Base-by-base conservation (phyloP, 208 protist species). In the Crithidia bombi region DNA sequence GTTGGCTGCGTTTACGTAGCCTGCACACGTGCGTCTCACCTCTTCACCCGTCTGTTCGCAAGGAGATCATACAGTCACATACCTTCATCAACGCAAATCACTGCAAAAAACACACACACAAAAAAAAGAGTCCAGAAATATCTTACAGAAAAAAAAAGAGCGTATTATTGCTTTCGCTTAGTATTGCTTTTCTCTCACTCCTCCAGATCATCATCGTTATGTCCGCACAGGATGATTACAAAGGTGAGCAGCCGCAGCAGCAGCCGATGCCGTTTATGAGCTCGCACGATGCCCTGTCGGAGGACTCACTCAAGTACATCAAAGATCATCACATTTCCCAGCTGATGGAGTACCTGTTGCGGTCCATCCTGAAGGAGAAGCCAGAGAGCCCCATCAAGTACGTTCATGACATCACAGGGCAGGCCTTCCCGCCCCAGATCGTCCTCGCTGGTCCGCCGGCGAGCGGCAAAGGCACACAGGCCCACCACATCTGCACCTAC, bases 261-360 rank as follows among this genome's bases (percentile, higher is more conserved):
- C 0, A 47, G 14, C 43, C 44, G 17, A 51, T 23, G 44, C 62
- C 61, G 12, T 61, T 71, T 44, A 77, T 71, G 72, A 41, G 46
- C 28, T 78, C 70, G 6, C 81, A 77, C 52, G 66, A 77, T 19
- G 51, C 38, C 7, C 58, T 94, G 35, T 73, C 76, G 15, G 88
- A 92, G 78, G 79, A 93, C 75, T 81, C 58, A 3, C 32, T 94
- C 10, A 59, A 38, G 57, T 97, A 97, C 81, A 71, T 97, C 35
- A 71, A 77, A 32, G 83, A 97, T 36, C 79, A 95, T 61, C 83
- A 84, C 57, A 65, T 97, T 35, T 64, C 90, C 11, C 80, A 91
- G 38, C 59, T 96, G 39, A 90, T 96, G 82, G 93, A 97, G 63
- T 87, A 87, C 68, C 54, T 97, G 36, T 71, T 95, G 52, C 89